Evolutionary conservation across 257 asterid species (phyloP).

Genomic region (Galeopsis tetrahit): DNA sequence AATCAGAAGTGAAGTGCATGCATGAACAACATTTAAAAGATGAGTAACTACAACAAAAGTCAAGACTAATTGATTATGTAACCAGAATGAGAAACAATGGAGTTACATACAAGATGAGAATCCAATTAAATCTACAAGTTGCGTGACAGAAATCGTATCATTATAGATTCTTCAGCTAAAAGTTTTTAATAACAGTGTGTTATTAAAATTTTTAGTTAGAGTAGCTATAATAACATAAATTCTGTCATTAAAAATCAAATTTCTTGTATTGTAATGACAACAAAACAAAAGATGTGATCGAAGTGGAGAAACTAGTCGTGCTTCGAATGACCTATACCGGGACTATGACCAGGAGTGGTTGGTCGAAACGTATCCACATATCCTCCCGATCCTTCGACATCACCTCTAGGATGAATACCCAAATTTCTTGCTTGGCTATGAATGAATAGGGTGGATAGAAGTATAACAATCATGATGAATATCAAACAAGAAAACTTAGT

Average conservation of each 20-base stretch:
- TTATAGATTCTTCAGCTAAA: too few relatives aligned
- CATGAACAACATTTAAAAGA: neutral
- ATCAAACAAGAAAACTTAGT: conserved; percentile 28
- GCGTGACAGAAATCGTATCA: too few relatives aligned
- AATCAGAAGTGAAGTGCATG: neutral
- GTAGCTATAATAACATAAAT: too few relatives aligned
- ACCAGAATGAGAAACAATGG: conserved; percentile 8
- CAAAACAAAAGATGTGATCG: neutral
- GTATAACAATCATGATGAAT: conserved; percentile 35
- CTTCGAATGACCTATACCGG: conserved; percentile 80
- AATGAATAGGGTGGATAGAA: conserved; percentile 41
- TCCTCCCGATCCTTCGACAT: conserved; percentile 37
- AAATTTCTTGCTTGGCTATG: conserved; percentile 46
- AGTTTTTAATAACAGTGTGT: too few relatives aligned
- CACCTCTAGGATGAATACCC: conserved; percentile 5
- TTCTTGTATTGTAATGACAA: too few relatives aligned
- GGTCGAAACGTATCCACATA: conserved; percentile 56
- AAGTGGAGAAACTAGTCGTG: conserved; percentile 41
- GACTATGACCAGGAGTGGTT: conserved; percentile 70
- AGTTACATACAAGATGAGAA: neutral
- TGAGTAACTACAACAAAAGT: neutral
- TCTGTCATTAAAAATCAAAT: too few relatives aligned
- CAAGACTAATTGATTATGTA: neutral
- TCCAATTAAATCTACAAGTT: conserved; percentile 25
- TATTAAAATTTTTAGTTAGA: too few relatives aligned